Base-by-base conservation (phyloP, 345 rosid species). In the Aurinia saxatilis region DNA sequence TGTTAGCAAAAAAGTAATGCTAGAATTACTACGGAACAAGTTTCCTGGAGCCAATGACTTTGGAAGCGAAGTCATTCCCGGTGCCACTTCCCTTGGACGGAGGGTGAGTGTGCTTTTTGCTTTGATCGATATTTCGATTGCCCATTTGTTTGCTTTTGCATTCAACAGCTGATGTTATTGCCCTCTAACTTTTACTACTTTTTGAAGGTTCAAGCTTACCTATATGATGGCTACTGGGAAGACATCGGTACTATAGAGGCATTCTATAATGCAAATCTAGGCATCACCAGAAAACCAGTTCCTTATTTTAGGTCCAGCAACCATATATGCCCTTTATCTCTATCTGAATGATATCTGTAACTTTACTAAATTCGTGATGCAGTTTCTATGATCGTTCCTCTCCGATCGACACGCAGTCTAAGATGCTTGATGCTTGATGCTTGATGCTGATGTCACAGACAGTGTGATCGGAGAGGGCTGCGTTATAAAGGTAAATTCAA, bases 11-110 rank as follows among this genome's bases (percentile, higher is more conserved):
- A 60, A 92, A 68, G 98, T 81, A 40, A 92, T 88, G 98, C 48
- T 92, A 8, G 78, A 88, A 31, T 82, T 92, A 45, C 87, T 92
- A 4, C 66, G 84, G 39, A 84, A 92, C n/a, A 82, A 70, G 83
- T 92, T 92, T 62, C 98, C 98, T 12, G 92, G 88, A 65, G 96
- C 98, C 71, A 92, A 92, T 71, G 98, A 92, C 81, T 88, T 92
- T 63, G 98, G 98, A 60, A 92, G 98, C 56, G 98, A 92, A 79
- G 85, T 92, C 50, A 92, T 92, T 76, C 98, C 98, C 10, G 95
- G 98, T 66, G 98, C 98, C 36, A 92, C 96, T 57, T 75, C 96
- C 15, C 60, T 88, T 34, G 98, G 98, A 52, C 21, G 80, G 79
- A 88, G 98, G 63, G 98, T 92, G 59, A 57, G 84, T 60, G 9